phyloP scores from a whole-genome alignment of 768 basidiomycete genomes.

The Mycena kentingensis region DNA sequence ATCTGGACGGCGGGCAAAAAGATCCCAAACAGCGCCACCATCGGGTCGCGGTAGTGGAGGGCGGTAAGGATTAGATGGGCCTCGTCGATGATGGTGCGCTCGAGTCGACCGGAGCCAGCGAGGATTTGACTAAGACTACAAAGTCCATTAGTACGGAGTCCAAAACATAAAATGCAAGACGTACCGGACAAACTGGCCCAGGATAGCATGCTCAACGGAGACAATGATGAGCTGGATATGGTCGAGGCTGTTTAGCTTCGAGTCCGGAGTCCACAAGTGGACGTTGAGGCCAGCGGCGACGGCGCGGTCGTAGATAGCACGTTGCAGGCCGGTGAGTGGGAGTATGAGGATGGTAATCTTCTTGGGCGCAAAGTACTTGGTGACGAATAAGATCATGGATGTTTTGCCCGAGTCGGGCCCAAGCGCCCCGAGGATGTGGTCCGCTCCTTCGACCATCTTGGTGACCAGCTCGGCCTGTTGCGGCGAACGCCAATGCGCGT shows the following conservation, averaged over 20 bases:
- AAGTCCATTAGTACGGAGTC: background rate
- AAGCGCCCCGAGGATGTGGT: background rate
- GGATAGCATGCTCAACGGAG: background rate
- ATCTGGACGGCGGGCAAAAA: background rate
- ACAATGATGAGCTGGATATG: background rate
- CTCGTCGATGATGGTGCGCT: background rate
- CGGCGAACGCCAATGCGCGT: background rate
- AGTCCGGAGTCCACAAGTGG: background rate
- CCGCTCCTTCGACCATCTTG: background rate
- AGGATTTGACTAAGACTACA: background rate
- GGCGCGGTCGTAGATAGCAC: background rate
- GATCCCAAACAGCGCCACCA: background rate
- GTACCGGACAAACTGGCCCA: background rate
- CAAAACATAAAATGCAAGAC: no score
- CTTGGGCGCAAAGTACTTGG: background rate
- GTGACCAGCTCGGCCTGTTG: slow-evolving; percentile 1
- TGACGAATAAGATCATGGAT: background rate
- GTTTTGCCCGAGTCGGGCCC: slow-evolving; percentile 8
- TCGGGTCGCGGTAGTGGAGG: background rate
- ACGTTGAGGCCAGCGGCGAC: background rate
- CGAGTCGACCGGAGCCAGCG: background rate
- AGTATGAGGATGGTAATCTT: background rate
- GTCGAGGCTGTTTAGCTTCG: background rate
- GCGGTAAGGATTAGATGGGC: background rate
- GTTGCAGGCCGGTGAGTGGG: slow-evolving; percentile 1